Percentiles rank a stretch among this genome's conserved stretches.
Conservation (phyloP, 2,329 filamentous ascomycete species). For the Xylariaceae sp. region DNA sequence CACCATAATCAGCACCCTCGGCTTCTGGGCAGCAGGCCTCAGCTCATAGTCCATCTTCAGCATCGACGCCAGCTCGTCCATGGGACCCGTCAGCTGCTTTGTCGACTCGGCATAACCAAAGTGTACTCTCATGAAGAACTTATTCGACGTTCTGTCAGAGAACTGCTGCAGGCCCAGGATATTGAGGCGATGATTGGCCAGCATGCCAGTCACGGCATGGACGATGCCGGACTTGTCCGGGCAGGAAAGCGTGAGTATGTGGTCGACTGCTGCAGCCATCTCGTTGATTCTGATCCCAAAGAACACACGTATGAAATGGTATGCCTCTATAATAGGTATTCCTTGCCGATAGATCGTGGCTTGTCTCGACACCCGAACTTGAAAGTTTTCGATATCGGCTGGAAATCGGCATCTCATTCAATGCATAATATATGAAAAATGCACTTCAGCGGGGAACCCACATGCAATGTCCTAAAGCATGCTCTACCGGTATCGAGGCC, state of each 20-base stretch:
- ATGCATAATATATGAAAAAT: too few relatives aligned
- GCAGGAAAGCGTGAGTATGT: conserved; percentile 75
- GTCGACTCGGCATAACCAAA: conserved; percentile 56
- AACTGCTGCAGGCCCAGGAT: conserved; percentile 82
- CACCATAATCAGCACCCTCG: conserved; percentile 77
- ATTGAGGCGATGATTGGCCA: conserved; percentile 67
- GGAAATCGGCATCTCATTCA: conserved; percentile 18
- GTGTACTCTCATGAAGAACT: conserved; percentile 85
- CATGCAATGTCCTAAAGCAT: too few relatives aligned
- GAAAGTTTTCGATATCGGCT: conserved; percentile 15
- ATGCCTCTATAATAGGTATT: too few relatives aligned
- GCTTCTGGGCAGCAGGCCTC: conserved; percentile 60
- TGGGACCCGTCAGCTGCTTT: conserved; percentile 45
- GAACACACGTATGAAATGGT: too few relatives aligned
- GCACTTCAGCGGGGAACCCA: too few relatives aligned
- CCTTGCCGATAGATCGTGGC: too few relatives aligned
- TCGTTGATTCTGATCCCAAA: too few relatives aligned
- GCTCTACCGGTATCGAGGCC: too few relatives aligned
- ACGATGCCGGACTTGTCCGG: conserved; percentile 81
- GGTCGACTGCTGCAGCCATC: conserved; percentile 36
- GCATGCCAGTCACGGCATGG: conserved; percentile 72
- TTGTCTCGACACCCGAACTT: conserved; percentile 8
- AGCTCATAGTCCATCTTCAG: conserved; percentile 64
- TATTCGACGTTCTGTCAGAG: conserved; percentile 64
- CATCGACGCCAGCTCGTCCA: conserved; percentile 53